A percentile compares a stretch with the other conserved stretches of the same genome.
Conservation (phyloP, 371 early-diverging fungal species). For the Mucor plumbeus region DNA sequence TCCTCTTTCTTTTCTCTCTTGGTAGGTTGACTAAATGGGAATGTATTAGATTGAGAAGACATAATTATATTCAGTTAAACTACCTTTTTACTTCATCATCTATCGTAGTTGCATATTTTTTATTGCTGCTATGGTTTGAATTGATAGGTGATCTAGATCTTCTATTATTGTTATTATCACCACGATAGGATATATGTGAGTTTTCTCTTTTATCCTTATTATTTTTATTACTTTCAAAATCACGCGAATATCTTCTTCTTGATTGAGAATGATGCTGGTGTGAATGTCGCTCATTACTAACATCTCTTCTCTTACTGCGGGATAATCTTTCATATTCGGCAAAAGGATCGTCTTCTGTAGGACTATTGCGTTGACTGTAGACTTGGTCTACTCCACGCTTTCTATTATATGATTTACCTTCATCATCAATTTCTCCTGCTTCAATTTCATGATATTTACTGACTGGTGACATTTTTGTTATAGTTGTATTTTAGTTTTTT, state of each 20-base stretch:
- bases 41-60: too few relatives aligned
- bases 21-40: background rate
- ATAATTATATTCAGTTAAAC: background rate
- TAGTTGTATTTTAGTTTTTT: background rate
- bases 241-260: constrained; percentile 26
- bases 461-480: background rate
- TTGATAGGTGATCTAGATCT: constrained; percentile 23
- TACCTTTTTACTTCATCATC: background rate
- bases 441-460: constrained; percentile 17
- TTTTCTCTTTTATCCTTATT: constrained; percentile 26
- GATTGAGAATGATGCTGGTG: background rate
- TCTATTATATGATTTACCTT: background rate
- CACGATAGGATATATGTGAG: constrained; percentile 17
- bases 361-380: background rate
- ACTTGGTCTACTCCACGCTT: constrained; percentile 15
- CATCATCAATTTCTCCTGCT: constrained; percentile 29
- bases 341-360: constrained; percentile 40
- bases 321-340: constrained; percentile 48
- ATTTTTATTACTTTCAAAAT: constrained; percentile 27
- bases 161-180: constrained; percentile 20
- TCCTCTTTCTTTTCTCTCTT: background rate
- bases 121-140: background rate
- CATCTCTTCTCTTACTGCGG: constrained; percentile 22
- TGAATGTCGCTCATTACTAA: constrained; percentile 8
- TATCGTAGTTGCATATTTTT: constrained; percentile 11